Evolutionary conservation across 169 alveolate species (phyloP), one percentile per base, ranked within the genome.

Genomic region (Cryptosporidium parvum): DNA sequence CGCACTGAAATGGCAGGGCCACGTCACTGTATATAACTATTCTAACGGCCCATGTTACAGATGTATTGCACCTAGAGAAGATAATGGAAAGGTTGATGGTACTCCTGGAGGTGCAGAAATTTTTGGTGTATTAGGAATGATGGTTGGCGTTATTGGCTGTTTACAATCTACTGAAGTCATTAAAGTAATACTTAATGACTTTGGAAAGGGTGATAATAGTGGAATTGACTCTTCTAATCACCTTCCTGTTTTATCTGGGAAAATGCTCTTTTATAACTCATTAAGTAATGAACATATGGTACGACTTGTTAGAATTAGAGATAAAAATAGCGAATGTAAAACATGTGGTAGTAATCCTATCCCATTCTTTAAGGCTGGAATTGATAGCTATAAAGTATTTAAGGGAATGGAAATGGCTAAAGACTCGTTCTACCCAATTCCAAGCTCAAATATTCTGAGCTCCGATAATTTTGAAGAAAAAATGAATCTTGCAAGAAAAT

Each of bases 1-100:
- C 45, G 96, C 96, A 35, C 86, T 95, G 6, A 93, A 96, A 48
- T 94, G 96, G 97, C 97, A 96, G 75, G 98, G 98, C 29, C 94
- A 95, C 84, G 86, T 95, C 33, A 95, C 97, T 18, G 96, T 96
- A 42, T 94, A 93, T 93, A 93, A 92, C n/a, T 93, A 93, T 39
- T 85, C 85, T 31, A 87, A 91, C 53, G 96, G 96, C 1, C 97
- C 97, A 58, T 96, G 97, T 75, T 95, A 94, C 71, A 85, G 97
- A 87, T 96, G 97, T 68, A 67, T 95, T 85, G 94, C 92, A 59
- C 98, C 98, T n/a, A 39, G 89, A 42, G 75, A 80, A 16, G 89
- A 80, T 65, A 80, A 80, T 80, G 89, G 89, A 14, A 65, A 65
- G 23, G 62, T 80, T 37, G 85, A 84, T 45, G 95, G 97, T 33